Base-by-base conservation (phyloP, 306 rosid species). In the Bauhinia variegata region DNA sequence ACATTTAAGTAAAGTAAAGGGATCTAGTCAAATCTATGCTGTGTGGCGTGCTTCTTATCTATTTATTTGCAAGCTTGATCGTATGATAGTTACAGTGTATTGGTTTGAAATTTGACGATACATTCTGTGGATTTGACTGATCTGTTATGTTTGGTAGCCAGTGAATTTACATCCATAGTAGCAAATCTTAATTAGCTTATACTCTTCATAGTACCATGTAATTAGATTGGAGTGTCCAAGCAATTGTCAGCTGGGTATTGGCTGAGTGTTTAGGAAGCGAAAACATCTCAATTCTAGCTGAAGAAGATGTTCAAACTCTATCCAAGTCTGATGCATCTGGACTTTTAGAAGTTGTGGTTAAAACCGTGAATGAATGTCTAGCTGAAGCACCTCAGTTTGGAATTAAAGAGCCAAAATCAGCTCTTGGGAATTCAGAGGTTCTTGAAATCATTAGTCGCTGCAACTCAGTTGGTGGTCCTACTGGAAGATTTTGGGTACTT, bases 221-320 rank as follows among this genome's bases (percentile, higher is more conserved):
- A 83, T 75, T 60, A 93, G 97, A 90, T 85, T 93, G 97, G 97
- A 93, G 97, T 39, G 97, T 93, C 65, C 99, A 93, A 83, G 97
- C 97, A 82, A 73, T 86, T 57, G 91, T 93, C 63, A 88, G 96
- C 87, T 88, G 95, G 92, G 77, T 90, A 60, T 76, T 93, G 48
- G 86, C 99, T 0, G 84, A 88, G 75, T 79, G 85, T 79, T 79
- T 86, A 59, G 96, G 92, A 75, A 80, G 78, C 55, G 75, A 78
- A 77, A 90, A 82, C 57, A 70, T 90, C 31, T 88, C 95, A 36
- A 86, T 93, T 76, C 81, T 88, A 42, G 99, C 97, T 12, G 97
- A 93, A 88, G 96, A 93, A 80, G 97, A 93, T 74, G 80, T 86
- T 55, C 85, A 81, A 78, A 88, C 80, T 57, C 90, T 93, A 63